phyloP scores from a whole-genome alignment of 805 yeast genomes.

The Kluyveromyces dobzhanskii region DNA sequence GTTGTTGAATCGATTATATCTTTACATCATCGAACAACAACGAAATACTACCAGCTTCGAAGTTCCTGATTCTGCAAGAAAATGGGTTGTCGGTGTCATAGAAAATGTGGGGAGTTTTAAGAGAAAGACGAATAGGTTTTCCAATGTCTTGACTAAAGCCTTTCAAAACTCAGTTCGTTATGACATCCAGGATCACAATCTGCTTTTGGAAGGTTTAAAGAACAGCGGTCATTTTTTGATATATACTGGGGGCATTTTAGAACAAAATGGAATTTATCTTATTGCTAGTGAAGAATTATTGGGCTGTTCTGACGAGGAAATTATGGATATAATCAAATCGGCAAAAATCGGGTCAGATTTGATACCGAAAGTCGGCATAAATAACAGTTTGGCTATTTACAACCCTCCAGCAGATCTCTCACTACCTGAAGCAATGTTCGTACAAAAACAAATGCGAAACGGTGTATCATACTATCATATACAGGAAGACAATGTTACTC shows the following conservation, averaged over 20 bases:
- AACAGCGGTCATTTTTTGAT: conserved; percentile 68
- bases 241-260: conserved; percentile 58
- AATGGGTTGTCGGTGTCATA: conserved; percentile 61
- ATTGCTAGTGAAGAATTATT: conserved; percentile 53
- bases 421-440: conserved; percentile 21
- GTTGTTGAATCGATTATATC: conserved; percentile 57
- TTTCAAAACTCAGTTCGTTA: conserved; percentile 68
- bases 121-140: conserved; percentile 74
- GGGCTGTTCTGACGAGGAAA: conserved; percentile 34
- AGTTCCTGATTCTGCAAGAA: conserved; percentile 34
- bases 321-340: conserved; percentile 37
- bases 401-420: conserved; percentile 17
- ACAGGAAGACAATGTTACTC: conserved; percentile 22
- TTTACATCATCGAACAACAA: conserved; percentile 65
- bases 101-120: conserved; percentile 70
- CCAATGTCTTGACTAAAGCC: conserved; percentile 53
- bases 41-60: conserved; percentile 47
- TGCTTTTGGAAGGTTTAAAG: conserved; percentile 49
- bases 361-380: conserved; percentile 25
- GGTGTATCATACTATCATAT: conserved; percentile 21
- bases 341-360: conserved; percentile 46
- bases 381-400: conserved; percentile 21
- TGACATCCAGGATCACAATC: conserved; percentile 42
- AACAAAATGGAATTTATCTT: conserved; percentile 68
- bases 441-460: conserved; percentile 22